Evolutionary conservation across 2,329 filamentous ascomycete genomes (phyloP), one percentile per base, ranked within the genome.

Genomic region (Sclerotinia glacialis): DNA sequence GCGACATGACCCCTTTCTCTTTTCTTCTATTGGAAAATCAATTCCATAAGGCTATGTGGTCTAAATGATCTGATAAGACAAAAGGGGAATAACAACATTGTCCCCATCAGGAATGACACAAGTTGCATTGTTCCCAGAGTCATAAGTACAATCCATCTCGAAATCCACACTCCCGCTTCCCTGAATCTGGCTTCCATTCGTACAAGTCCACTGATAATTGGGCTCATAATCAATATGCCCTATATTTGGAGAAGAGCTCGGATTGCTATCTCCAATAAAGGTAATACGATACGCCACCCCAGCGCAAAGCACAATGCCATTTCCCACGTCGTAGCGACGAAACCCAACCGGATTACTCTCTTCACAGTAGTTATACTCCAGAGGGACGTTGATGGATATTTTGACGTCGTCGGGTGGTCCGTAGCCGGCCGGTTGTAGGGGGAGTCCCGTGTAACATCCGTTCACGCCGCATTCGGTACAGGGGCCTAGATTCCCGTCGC

Each of bases 111-210:
- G 42, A 14, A 59, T 47, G 14, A 47, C 42, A 47, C 56, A 47
- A 16, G 56, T 47, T 18, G 56, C 56, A 47, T 60, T 60, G 1
- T 47, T 37, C 7, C 56, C 56, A 14, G 42, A 23, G 14, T 60
- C 56, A 34, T 47, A 60, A 8, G 56, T 16, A 23, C 56, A 59
- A 47, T 59, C 56, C 12, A 59, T n/a, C 0, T 59, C 56, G 23
- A 59, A 47, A 28, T 59, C 42, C n/a, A 59, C 5, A 47, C 3
- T 47, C 7, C 56, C 56, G 11, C 21, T 47, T 4, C 56, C 56
- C 12, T 18, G 2, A 34, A 60, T 47, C 21, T 5, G 3, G 7
- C 56, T 60, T n/a, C 56, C 56, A 47, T 60, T 60, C 26, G 56
- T 60, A 47, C 56, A 60, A 9, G 56, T 8, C 56, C 56, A 59